Conservation (phyloP, 2,329 filamentous ascomycete genomes). For the Aspergillus hiratsukae region DNA sequence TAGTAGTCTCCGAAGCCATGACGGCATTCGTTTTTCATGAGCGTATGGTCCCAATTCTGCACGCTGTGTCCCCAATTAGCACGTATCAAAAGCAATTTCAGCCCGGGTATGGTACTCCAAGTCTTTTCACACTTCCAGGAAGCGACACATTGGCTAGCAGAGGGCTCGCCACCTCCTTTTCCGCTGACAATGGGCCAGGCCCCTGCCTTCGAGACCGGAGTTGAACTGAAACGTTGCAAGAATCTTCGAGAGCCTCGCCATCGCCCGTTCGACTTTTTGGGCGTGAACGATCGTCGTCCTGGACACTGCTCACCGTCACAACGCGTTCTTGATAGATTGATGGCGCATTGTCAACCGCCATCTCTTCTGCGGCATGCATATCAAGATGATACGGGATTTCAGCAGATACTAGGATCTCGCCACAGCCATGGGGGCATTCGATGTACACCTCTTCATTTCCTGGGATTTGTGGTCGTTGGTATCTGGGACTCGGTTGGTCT, state of each 20-base stretch:
- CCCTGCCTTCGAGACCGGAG: neutral
- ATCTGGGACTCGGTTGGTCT: neutral
- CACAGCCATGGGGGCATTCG: constrained; percentile 57
- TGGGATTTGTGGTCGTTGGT: constrained; percentile 3
- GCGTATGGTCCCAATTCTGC: constrained; percentile 67
- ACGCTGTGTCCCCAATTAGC: constrained; percentile 36
- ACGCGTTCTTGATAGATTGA: constrained; percentile 2
- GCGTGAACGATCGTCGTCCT: neutral
- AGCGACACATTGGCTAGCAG: constrained; percentile 1
- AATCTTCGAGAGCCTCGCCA: neutral
- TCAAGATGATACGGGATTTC: constrained; percentile 59
- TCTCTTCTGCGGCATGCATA: constrained; percentile 51
- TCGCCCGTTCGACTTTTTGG: neutral
- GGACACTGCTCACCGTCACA: neutral
- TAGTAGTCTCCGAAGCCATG: constrained; percentile 61
- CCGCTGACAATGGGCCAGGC: neutral
- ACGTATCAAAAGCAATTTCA: neutral
- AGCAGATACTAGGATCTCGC: constrained; percentile 50
- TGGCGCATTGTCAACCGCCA: constrained; percentile 39
- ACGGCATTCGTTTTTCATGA: constrained; percentile 70
- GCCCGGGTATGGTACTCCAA: constrained; percentile 23
- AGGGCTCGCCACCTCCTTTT: neutral
- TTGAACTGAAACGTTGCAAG: neutral
- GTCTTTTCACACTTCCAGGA: constrained; percentile 20
- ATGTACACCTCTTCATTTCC: constrained; percentile 36